These are phyloP conservation scores for Pseudopyricularia cyperi DNA, from an alignment of 2,329 filamentous ascomycete species.

Conservation along the genomic window DNA sequence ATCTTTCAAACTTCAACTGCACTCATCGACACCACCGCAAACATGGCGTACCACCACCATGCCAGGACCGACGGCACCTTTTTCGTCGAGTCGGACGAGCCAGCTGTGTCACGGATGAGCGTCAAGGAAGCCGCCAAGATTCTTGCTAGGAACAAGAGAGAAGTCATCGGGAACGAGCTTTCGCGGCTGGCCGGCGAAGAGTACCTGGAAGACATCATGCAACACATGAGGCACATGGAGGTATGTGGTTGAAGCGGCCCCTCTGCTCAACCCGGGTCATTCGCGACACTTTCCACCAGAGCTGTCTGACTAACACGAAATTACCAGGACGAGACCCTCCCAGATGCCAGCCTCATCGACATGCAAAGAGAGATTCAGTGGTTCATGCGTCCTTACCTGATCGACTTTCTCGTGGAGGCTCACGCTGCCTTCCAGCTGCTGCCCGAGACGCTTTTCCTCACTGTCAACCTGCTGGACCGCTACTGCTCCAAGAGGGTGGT, in stretches of 20 bases:
- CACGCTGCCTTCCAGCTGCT: slow-evolving; percentile 83
- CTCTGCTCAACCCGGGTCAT: background rate
- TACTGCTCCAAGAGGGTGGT: slow-evolving; percentile 97
- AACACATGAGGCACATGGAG: slow-evolving; percentile 95
- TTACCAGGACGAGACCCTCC: slow-evolving; percentile 62
- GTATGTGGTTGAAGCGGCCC: slow-evolving; percentile 23
- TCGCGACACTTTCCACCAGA: background rate
- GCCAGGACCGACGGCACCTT: slow-evolving; percentile 31
- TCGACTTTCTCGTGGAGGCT: slow-evolving; percentile 97
- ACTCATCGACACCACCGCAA: slow-evolving; percentile 6
- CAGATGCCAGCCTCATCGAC: slow-evolving; percentile 95
- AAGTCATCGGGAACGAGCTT: slow-evolving; percentile 78
- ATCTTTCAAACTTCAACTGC: slow-evolving; percentile 5
- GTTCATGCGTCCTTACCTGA: slow-evolving; percentile 94
- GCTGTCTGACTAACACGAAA: background rate
- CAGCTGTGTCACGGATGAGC: slow-evolving; percentile 42
- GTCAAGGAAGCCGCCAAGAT: slow-evolving; percentile 66
- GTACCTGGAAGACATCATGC: slow-evolving; percentile 87
- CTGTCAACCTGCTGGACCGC: slow-evolving; percentile 89
- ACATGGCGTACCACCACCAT: slow-evolving; percentile 17
- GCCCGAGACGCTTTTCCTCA: slow-evolving; percentile 90
- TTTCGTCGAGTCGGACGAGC: slow-evolving; percentile 44
- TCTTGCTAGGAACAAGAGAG: slow-evolving; percentile 70
- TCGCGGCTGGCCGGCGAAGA: slow-evolving; percentile 76
- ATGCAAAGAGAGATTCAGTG: slow-evolving; percentile 98